Base-by-base conservation (phyloP, 257 asterid genomes). In the Nicotiana sylvestris region DNA sequence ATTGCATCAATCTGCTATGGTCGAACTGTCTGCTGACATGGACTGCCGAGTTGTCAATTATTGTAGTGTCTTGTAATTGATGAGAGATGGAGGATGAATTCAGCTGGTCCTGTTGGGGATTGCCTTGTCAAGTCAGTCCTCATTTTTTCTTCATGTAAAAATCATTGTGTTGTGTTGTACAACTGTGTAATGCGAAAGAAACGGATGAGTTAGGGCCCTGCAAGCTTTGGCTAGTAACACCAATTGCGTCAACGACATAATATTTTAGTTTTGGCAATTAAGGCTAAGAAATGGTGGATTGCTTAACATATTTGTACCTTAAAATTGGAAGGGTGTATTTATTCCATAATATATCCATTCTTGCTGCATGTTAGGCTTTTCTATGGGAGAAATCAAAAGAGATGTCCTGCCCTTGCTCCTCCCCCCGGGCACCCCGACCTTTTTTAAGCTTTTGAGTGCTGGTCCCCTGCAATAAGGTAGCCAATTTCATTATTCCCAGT, bases 1-100 rank as follows among this genome's bases (percentile, higher is more conserved):
- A 76, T 76, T 16, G 80, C 80, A 76, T 76, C 80, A 29, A 76
- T 76, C 39, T 76, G 80, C 64, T 76, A 76, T 7, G 80, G 80
- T 51, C 64, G 80, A 76, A 76, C 80, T 6, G 80, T 76, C 64
- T 76, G 80, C 51, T 67, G 76, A 67, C 2, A 16, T 67, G 51
- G 35, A 67, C 76, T 33, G 76, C 43, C 53, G 43, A 15, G 46
- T 8, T 46, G 9, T 29, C 29, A 30, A 76, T 12, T 21, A 76
- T 11, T 10, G 3, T 70, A 5, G 78, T 70, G 18, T 3, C 57
- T 43, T 8, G 49, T 46, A 61, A 3, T 74, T 74, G 64, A 29
- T 15, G 46, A 51, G 64, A 53, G 58, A 76, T 51, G 64, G 65
- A 51, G 62, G 80, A 51, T 76, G 64, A 76, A 76, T 76, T 16